Evolutionary conservation across 495 filamentous ascomycete genomes (phyloP).

Genomic region (Podospora australis): DNA sequence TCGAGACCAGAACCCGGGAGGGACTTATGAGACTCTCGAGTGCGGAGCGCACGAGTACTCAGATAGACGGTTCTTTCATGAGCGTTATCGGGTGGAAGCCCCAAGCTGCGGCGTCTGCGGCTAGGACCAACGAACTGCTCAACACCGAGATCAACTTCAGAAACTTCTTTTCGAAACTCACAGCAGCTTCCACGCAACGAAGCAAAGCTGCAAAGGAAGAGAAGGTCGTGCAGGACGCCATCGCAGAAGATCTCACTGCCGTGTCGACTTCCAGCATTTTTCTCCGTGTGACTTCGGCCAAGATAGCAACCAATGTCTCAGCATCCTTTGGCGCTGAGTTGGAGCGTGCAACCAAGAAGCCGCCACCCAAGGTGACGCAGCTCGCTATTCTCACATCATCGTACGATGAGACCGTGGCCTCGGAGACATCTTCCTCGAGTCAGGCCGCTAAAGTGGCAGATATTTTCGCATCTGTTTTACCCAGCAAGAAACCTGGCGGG

Average conservation of each 20-base stretch:
- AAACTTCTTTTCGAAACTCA: conserved; percentile 72
- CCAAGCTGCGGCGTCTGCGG: conserved; percentile 32
- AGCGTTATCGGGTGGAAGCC: conserved; percentile 79
- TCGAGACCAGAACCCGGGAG: conserved; percentile 75
- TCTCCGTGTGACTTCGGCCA: conserved; percentile 76
- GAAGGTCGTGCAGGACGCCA: conserved; percentile 46
- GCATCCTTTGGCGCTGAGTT: conserved; percentile 69
- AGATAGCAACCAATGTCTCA: conserved; percentile 64
- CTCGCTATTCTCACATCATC: conserved; percentile 85
- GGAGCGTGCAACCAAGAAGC: conserved; percentile 95
- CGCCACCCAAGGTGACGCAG: conserved; percentile 78
- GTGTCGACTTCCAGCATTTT: conserved; percentile 70
- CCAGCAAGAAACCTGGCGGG: conserved; percentile 69
- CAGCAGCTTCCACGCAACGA: conserved; percentile 38
- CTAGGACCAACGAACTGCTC: conserved; percentile 31
- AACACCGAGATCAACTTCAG: conserved; percentile 48
- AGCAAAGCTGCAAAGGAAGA: conserved; percentile 48
- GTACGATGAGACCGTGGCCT: conserved; percentile 71
- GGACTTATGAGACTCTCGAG: conserved; percentile 72
- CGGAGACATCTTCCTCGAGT: conserved; percentile 41
- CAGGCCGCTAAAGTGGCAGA: conserved; percentile 54
- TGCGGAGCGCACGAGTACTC: conserved; percentile 72
- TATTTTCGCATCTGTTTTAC: conserved; percentile 84
- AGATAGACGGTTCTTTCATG: conserved; percentile 91
- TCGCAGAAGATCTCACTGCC: conserved; percentile 61